Base-by-base conservation (phyloP, 2,329 filamentous ascomycete genomes). In the Stagonosporopsis tanaceti region DNA sequence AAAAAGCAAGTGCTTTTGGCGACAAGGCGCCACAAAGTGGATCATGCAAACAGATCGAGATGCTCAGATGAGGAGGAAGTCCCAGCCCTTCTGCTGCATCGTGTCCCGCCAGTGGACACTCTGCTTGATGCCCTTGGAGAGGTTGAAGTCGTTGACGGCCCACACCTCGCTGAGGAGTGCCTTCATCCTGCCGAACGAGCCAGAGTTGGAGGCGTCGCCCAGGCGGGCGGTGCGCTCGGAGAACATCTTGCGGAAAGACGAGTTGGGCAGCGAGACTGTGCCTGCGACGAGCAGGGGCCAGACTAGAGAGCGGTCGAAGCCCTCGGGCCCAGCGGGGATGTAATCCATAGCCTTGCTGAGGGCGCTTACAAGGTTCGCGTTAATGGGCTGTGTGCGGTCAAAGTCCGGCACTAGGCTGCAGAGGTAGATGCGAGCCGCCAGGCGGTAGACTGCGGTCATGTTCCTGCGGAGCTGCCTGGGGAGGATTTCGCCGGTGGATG, bases 371-470 rank as follows among this genome's bases (percentile, higher is more conserved):
- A 98, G 84, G 64, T 88, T 88, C 69, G 89, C 82, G 70, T 89
- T 93, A 74, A 89, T 92, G 8, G 82, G 81, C 68, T 95, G 89
- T 55, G 83, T 84, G 45, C 90, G 90, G 68, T 89, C 88, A 79
- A 94, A 95, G 54, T 93, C 93, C 0, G 94, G 94, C 0, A 98
- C 91, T 34, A 99, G 84, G 72, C 91, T 93, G 87, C 93, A 97
- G n/a, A 98, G 88, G 79, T 97, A 97, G 79, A 99, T 93, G 72
- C 94, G 90, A 3, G 94, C 93, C 2, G 94, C 94, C 51, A 96
- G 82, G 69, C 94, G 91, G 86, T 96, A 99, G 40, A 96, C 88
- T 38, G 89, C 85, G 0, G 93, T 96, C 78, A 98, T 92, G 81
- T 96, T 97, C 77, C 86, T 88, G 73, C 89, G 89, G 63, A 98